These are phyloP conservation scores for Phlegmacium glaucopus DNA, from an alignment of 768 basidiomycete genomes.

Conservation along the genomic window DNA sequence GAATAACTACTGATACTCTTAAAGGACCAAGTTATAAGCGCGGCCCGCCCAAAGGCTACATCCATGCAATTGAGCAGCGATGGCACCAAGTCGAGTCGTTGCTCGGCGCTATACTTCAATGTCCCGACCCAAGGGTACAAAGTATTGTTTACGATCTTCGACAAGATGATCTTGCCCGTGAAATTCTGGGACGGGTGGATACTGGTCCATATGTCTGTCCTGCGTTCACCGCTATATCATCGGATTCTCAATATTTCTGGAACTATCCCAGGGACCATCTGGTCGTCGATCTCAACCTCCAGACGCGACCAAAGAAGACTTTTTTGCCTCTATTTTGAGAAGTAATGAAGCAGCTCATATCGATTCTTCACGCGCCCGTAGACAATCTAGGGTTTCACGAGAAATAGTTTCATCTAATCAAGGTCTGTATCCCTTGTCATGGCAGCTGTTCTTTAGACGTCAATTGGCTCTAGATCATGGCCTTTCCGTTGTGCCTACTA, in stretches of 20 bases:
- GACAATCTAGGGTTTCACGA: slow-evolving; percentile 74
- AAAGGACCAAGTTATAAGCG: slow-evolving; percentile 78
- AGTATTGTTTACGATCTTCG: slow-evolving; percentile 58
- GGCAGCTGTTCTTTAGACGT: not conserved
- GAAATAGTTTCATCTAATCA: slow-evolving; percentile 76
- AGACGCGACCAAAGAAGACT: slow-evolving; percentile 71
- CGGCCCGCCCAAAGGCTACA: slow-evolving; percentile 87
- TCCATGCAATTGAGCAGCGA: slow-evolving; percentile 87
- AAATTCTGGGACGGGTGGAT: slow-evolving; percentile 75
- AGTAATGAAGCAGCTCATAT: slow-evolving; percentile 47
- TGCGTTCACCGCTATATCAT: slow-evolving; percentile 2
- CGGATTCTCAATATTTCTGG: slow-evolving; percentile 7
- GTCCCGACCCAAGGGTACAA: slow-evolving; percentile 62
- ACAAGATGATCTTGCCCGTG: slow-evolving; percentile 71
- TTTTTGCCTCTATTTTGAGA: slow-evolving; percentile 69
- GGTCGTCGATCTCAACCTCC: slow-evolving; percentile 60
- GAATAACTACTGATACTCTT: not conserved
- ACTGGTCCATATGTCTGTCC: slow-evolving; percentile 70
- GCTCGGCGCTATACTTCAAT: slow-evolving; percentile 78
- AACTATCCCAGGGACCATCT: slow-evolving; percentile 52
- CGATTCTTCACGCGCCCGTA: slow-evolving; percentile 58
- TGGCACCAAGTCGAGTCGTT: slow-evolving; percentile 92
- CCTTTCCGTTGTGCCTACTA: slow-evolving; percentile 60
- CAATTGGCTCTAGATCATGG: slow-evolving; percentile 42
- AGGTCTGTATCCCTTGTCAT: slow-evolving; percentile 32